Evolutionary conservation across 257 asterid species (phyloP), one percentile per base, ranked within the genome.

Genomic region (Mentha longifolia): DNA sequence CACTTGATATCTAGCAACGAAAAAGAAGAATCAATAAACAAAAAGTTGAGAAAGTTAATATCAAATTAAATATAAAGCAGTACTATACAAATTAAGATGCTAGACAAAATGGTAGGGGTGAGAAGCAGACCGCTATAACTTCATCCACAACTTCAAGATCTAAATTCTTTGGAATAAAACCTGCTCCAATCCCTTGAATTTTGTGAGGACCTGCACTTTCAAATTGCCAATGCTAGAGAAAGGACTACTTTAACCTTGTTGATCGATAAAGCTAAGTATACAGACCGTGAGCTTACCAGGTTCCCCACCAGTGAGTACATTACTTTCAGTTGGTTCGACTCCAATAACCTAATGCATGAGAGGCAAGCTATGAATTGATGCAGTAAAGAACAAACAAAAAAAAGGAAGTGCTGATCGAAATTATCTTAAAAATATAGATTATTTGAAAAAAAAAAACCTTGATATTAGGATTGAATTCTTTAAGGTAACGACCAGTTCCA

Each of bases 171-270:
- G 96, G 99, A 63, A 91, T 83, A 87, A 91, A 95, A 88, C 99
- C 99, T 82, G 96, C 96, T 70, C 98, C 99, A 82, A 95, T 95
- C 83, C 99, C 97, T 89, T 91, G 99, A 88, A 94, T 94, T 89
- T 94, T 91, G 96, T 94, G 99, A 91, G 99, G 98, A 85, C 98
- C 98, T 95, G 99, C 96, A 82, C 70, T 84, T 83, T 81, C 83
- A 79, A 81, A 82, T 77, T 77, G 82, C 84, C 79, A 70, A 83
- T 69, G 79, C 85, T 74, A 84, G 88, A 82, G 86, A 73, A 79
- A 76, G 77, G 72, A 72, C 71, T 42, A 67, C 47, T 41, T 68
- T 56, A 46, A 80, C 70, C 47, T 37, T 61, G 71, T 39, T 75
- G 67, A 79, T 74, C 74, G 35, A 25, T n/a, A n/a, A n/a, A 42